Base-by-base conservation (phyloP, 2,329 filamentous ascomycete genomes). In the Parafenestella ontariensis region DNA sequence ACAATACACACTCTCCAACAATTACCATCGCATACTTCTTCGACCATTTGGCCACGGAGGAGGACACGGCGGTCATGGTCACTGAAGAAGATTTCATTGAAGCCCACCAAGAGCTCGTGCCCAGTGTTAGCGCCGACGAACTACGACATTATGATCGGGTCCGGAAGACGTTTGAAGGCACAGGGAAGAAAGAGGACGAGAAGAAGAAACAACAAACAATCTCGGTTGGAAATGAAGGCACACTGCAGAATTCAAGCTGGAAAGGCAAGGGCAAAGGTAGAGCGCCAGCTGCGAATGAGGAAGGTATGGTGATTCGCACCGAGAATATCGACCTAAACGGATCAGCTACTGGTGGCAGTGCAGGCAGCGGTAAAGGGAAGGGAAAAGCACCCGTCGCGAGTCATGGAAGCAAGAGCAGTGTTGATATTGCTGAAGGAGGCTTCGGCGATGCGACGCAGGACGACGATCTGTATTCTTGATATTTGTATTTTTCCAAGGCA, bases 11-110 rank as follows among this genome's bases (percentile, higher is more conserved):
- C 23, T 34, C 54, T 2, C 64, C 58, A 67, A 80, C 83, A 5
- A 85, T 97, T 59, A 90, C 90, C 1, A 96, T 94, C 1, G 94
- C 93, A 0, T 93, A 95, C 77, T 99, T 93, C 79, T 99, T 99
- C 73, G 95, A 99, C 72, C 94, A 98, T 77, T 82, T 91, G 62
- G 92, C 94, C 13, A 91, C 86, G 0, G 83, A 88, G 10, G 89
- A 91, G 42, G 95, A 99, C 70, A 86, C 94, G 1, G 85, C 89
- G 23, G 94, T 99, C 61, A 87, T 91, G 78, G 95, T 99, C 24
- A 90, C 87, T 1, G 94, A 97, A 75, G 85, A 89, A 44, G 95
- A 99, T 75, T 99, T 99, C 71, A 73, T 89, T 20, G 85, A 85
- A 23, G 95, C 95, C 0, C 87, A 94, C 68, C 80, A 81, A 39